Evolutionary conservation across 1,139 yeast genomes (phyloP).

Genomic region (Yamadazyma membranifaciens): DNA sequence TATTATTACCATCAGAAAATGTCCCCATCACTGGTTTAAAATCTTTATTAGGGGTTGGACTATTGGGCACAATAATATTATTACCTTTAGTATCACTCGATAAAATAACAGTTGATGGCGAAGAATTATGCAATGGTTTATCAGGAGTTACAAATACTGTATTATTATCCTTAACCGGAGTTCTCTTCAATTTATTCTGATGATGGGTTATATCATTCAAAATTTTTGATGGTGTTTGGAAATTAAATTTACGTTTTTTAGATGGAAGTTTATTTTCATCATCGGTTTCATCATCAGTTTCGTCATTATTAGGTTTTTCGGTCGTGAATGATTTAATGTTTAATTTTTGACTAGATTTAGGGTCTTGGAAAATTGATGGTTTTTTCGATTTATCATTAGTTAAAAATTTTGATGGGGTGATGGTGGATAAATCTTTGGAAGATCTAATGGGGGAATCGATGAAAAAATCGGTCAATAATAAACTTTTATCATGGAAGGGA

Average conservation of each 20-base stretch:
- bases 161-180: constrained; percentile 6
- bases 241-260: constrained; percentile 8
- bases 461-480: constrained; percentile 44
- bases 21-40: constrained; percentile 44
- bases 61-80: constrained; percentile 23
- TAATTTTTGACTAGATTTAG: constrained; percentile 31
- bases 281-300: constrained; percentile 9
- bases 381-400: constrained; percentile 19
- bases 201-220: constrained; percentile 26
- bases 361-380: constrained; percentile 21
- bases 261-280: constrained; percentile 10
- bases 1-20: constrained; percentile 27
- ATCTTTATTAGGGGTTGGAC: constrained; percentile 42
- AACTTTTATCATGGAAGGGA: constrained; percentile 45
- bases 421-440: constrained; percentile 37
- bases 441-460: constrained; percentile 43
- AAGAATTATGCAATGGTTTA: constrained; percentile 22
- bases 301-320: neutral
- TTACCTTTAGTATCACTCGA: constrained; percentile 20
- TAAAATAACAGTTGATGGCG: constrained; percentile 35
- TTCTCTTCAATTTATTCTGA: constrained; percentile 14
- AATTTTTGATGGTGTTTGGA: constrained; percentile 36
- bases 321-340: constrained; percentile 15
- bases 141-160: constrained; percentile 24
- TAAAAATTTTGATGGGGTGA: constrained; percentile 45